Conservation (phyloP, 768 basidiomycete genomes). For the Cystobasidium tubakii region DNA sequence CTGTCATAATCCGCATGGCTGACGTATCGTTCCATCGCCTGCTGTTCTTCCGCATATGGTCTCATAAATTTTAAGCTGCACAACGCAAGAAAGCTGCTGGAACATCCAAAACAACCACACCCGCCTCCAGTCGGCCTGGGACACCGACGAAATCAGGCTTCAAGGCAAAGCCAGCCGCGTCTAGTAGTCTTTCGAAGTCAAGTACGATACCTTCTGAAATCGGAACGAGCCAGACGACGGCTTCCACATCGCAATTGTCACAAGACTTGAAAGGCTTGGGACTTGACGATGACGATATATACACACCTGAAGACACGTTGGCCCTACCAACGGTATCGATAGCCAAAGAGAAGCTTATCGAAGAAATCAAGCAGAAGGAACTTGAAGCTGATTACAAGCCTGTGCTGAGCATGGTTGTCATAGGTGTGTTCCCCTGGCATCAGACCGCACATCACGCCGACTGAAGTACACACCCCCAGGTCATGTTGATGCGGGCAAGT, state of each 20-base stretch:
- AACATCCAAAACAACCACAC: neutral
- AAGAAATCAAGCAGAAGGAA: constrained; percentile 62
- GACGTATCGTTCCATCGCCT: constrained; percentile 12
- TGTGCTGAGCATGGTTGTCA: constrained; percentile 77
- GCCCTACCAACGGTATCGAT: constrained; percentile 60
- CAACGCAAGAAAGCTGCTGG: constrained; percentile 26
- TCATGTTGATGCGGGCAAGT: constrained; percentile 98
- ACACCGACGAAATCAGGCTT: neutral
- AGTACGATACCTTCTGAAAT: neutral
- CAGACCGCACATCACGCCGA: no score
- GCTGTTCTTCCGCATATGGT: neutral
- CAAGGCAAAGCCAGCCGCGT: neutral
- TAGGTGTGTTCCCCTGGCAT: constrained; percentile 57
- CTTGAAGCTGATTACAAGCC: constrained; percentile 55
- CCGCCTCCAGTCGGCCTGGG: neutral
- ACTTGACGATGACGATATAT: constrained; percentile 52
- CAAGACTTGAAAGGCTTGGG: constrained; percentile 51
- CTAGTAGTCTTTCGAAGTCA: neutral
- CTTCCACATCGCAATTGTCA: constrained; percentile 54
- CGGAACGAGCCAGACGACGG: constrained; percentile 67
- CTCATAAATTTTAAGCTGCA: neutral
- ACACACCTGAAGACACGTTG: constrained; percentile 12
- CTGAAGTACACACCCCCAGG: constrained; percentile 54
- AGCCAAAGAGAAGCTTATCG: constrained; percentile 72
- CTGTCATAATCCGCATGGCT: neutral